phyloP scores from a whole-genome alignment of 148 eudicot genomes.

The Limonium bicolor region DNA sequence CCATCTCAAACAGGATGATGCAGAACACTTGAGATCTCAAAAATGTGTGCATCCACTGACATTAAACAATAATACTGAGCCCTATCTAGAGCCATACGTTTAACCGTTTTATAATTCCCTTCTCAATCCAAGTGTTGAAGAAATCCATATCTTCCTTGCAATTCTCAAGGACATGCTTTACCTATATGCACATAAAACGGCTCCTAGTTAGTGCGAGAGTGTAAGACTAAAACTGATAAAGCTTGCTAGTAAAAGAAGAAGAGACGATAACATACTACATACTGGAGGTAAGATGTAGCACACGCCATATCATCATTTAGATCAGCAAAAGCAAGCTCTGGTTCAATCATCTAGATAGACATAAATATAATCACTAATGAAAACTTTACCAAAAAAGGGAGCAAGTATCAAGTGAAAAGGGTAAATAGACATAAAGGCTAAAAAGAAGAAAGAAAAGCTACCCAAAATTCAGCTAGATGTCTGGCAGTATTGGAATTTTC shows the following conservation, averaged over 20 bases:
- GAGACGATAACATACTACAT: constrained; percentile 81
- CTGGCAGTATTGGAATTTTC: constrained; percentile 97
- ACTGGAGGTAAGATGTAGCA: constrained; percentile 99
- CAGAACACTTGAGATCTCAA: background rate
- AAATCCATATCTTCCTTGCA: constrained; percentile 99
- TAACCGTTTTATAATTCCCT: constrained; percentile 71
- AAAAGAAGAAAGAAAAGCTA: constrained; percentile 11
- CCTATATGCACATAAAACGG: constrained; percentile 26
- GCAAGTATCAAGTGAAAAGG: background rate
- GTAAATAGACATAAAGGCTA: background rate
- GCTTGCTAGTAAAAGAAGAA: background rate
- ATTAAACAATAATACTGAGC: background rate
- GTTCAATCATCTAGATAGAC: constrained; percentile 80
- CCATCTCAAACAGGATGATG: too few species aligned
- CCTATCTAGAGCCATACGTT: constrained; percentile 34
- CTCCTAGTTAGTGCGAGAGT: constrained; percentile 1
- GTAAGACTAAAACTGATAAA: background rate
- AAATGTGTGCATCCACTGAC: background rate
- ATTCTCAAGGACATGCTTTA: constrained; percentile 73
- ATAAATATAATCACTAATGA: background rate
- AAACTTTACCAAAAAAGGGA: background rate
- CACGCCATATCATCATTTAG: constrained; percentile 98
- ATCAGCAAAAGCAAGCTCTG: constrained; percentile 97
- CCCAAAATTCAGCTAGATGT: constrained; percentile 99
- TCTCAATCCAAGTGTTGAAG: constrained; percentile 94